These are phyloP conservation scores for Mikania micrantha DNA, from an alignment of 129 eudicot genomes.

Conservation along the genomic window DNA sequence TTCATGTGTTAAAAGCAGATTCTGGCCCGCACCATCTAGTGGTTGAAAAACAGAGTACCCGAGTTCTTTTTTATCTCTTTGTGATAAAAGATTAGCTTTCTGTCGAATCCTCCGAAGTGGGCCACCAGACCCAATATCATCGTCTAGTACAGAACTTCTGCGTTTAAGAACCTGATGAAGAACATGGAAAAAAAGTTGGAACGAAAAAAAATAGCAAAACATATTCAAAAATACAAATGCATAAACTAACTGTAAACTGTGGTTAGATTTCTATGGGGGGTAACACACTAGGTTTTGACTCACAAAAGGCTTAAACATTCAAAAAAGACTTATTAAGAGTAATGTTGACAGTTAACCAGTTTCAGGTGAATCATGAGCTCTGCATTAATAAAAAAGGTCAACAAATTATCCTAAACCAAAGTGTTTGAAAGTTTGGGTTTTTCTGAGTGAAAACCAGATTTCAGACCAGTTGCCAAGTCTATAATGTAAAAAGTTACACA, in stretches of 20 bases:
- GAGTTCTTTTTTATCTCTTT: constrained; percentile 31
- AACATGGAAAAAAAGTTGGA: background rate
- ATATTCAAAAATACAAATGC: background rate
- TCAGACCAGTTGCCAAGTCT: background rate
- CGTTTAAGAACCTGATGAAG: constrained; percentile 60
- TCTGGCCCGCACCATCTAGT: constrained; percentile 19
- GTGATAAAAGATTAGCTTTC: constrained; percentile 53
- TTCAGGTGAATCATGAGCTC: background rate
- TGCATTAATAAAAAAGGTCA: background rate
- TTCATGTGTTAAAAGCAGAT: constrained; percentile 23
- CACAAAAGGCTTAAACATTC: background rate
- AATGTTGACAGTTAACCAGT: background rate
- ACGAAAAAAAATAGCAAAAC: background rate
- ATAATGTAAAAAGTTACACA: background rate
- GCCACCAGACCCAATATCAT: constrained; percentile 65
- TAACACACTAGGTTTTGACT: background rate
- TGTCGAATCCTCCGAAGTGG: constrained; percentile 75
- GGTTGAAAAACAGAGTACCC: constrained; percentile 25
- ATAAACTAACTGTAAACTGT: background rate
- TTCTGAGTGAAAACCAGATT: background rate
- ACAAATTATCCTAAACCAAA: background rate
- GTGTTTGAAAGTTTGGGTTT: background rate
- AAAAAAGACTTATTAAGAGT: background rate
- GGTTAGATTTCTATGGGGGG: background rate
- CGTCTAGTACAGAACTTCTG: constrained; percentile 52